Evolutionary conservation across 257 asterid species (phyloP), one percentile per base, ranked within the genome.

Genomic region (Nicotiana otophora): DNA sequence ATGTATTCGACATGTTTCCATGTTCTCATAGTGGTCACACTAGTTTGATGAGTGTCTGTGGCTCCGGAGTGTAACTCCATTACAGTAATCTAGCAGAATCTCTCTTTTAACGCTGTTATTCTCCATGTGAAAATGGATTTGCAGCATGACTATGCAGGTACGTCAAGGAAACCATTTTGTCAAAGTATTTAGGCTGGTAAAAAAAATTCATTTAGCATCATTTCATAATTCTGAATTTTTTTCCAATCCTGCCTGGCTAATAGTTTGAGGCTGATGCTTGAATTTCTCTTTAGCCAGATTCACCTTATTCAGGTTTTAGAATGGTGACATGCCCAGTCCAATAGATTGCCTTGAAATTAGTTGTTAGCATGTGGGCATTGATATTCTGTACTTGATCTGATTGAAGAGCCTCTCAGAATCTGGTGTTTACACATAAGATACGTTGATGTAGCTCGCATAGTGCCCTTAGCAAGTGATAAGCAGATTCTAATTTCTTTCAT

Each of bases 191-290:
- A 42, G 78, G 58, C 34, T 70, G 57, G 51, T 36, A 69, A 36
- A 39, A 69, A 10, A 69, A 6, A 8, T 67, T 68, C 77, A 39
- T 70, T 68, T 11, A n/a, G 78, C 57, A 7, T 39, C 12, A n/a
- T 8, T 28, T 34, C 76, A 67, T 34, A 28, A 67, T n/a, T 67
- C 30, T 67, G 76, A 67, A 17, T 19, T 33, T 28, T 67, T 67
- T 67, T 17, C 76, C 23, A 28, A 67, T 16, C 54, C 36, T 34
- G 54, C 54, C 76, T 9, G 19, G 30, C 9, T 14, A 67, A 67
- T 67, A 34, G 30, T 34, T 67, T 67, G 76, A 67, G 16, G 76
- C 76, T 67, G 54, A 39, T 67, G 76, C 76, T 67, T 67, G 76
- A 42, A 28, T 67, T 33, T 67, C 76, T 17, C 30, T 17, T 67